Percentiles rank a stretch among this genome's conserved stretches.
phyloP scores from a whole-genome alignment of 1,284 basidiomycete species.

The Ganoderma sp. region DNA sequence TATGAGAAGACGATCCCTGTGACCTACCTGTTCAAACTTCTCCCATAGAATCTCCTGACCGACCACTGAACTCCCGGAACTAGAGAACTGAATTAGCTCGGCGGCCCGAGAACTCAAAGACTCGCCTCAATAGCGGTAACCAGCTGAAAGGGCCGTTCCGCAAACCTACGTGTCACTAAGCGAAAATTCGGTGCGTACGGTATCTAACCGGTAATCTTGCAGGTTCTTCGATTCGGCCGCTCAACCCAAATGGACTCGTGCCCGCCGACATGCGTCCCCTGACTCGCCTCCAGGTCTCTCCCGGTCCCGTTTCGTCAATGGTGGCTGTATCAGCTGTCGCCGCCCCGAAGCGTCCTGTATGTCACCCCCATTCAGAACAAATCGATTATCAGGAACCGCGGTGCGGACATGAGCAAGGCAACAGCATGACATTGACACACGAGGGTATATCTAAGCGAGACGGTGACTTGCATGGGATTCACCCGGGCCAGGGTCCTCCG shows the following conservation, averaged over 20 bases:
- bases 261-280: background rate
- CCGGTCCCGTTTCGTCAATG: background rate
- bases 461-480: constrained; percentile 2
- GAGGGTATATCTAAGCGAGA: constrained; percentile 1
- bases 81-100: background rate
- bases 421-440: background rate
- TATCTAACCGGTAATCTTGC: constrained; percentile 2
- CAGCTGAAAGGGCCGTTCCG: background rate
- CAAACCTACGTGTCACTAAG: background rate
- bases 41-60: background rate
- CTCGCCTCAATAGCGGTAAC: background rate
- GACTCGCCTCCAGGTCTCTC: background rate
- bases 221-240: background rate
- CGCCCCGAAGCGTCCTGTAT: constrained; percentile 1
- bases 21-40: background rate
- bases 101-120: background rate
- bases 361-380: background rate
- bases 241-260: background rate
- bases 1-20: background rate
- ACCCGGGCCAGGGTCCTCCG: background rate
- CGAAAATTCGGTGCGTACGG: background rate
- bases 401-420: background rate
- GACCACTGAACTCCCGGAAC: background rate
- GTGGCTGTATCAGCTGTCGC: constrained; percentile 2
- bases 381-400: constrained; percentile 5